Conservation (phyloP, 1,284 basidiomycete species). For the Leccinum griseonigrum region DNA sequence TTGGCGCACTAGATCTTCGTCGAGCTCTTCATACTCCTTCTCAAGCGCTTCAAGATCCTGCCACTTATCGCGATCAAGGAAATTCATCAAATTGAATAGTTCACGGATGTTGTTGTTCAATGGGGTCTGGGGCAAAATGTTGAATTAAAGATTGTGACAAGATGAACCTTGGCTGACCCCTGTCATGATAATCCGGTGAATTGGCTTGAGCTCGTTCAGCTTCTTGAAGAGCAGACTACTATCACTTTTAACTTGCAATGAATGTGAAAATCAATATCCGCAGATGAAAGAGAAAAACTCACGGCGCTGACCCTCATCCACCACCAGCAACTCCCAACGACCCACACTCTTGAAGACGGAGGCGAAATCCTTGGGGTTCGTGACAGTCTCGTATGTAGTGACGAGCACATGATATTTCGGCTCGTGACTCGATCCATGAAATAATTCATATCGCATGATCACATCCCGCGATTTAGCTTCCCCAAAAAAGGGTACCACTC, state of each 20-base stretch:
- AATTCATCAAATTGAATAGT: slow-evolving; percentile 93
- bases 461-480: slow-evolving; percentile 78
- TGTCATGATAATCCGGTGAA: slow-evolving; percentile 90
- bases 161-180: slow-evolving; percentile 49
- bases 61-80: slow-evolving; percentile 81
- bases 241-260: slow-evolving; percentile 73
- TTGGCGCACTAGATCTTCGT: slow-evolving; percentile 74
- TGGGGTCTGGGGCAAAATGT: slow-evolving; percentile 63
- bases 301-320: slow-evolving; percentile 94
- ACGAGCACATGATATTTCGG: slow-evolving; percentile 83
- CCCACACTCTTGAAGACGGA: slow-evolving; percentile 75
- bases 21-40: slow-evolving; percentile 71
- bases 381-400: slow-evolving; percentile 85
- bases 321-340: slow-evolving; percentile 90
- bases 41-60: slow-evolving; percentile 69
- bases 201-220: slow-evolving; percentile 74
- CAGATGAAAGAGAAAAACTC: slow-evolving; percentile 32
- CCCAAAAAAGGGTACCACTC: slow-evolving; percentile 82
- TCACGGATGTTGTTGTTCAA: slow-evolving; percentile 97
- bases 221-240: slow-evolving; percentile 79
- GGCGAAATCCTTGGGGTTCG: slow-evolving; percentile 62
- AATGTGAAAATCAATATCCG: slow-evolving; percentile 6
- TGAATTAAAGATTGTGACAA: not conserved
- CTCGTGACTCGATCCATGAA: slow-evolving; percentile 53
- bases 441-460: slow-evolving; percentile 81